Evolutionary conservation across 148 eudicot species (phyloP), one percentile per base, ranked within the genome.

Genomic region (Pouteria glomerata): DNA sequence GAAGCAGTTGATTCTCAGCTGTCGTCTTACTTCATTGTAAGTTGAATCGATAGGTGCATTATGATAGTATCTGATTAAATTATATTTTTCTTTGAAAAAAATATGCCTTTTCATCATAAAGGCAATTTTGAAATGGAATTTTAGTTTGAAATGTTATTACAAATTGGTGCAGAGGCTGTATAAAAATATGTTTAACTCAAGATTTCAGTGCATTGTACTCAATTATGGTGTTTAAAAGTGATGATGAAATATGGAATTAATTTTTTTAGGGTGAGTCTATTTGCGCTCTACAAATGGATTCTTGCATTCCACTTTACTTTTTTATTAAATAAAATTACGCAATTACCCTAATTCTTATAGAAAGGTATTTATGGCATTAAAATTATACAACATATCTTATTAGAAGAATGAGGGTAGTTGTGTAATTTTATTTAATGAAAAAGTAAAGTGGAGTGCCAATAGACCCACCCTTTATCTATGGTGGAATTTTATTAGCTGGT

Each of bases 1-100:
- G 97, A 95, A 84, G 93, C 97, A 68, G 80, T 95, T 77, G 99
- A 95, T 82, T 88, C 99, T 63, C 99, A 95, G 79, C 79, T 50
- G 42, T 85, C 87, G 4, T 84, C 89, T 10, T 75, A 75, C 68
- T 92, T 88, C 84, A 79, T 73, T 61, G 98, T 93, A 82, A 88
- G 98, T 76, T 50, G 62, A 45, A 30, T 61, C 60, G 18, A 19
- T 15, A 24, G 8, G 3, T 51, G 6, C 1, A 29, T 26, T 11
- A 27, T 61, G 31, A 45, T 27, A 14, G 37, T 16, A 35, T 24
- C 57, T 21, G 41, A 19, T 48, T 48, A 7, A 30, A 24, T 48
- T 56, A 47, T n/a, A 34, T 59, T 34, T 19, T 68, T 24, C 11
- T 61, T 50, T 33, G 24, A 23, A 24, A 8, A 11, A 35, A 34